phyloP scores from a whole-genome alignment of 192 early-diverging fungal species.

The Lobosporangium transversale region DNA sequence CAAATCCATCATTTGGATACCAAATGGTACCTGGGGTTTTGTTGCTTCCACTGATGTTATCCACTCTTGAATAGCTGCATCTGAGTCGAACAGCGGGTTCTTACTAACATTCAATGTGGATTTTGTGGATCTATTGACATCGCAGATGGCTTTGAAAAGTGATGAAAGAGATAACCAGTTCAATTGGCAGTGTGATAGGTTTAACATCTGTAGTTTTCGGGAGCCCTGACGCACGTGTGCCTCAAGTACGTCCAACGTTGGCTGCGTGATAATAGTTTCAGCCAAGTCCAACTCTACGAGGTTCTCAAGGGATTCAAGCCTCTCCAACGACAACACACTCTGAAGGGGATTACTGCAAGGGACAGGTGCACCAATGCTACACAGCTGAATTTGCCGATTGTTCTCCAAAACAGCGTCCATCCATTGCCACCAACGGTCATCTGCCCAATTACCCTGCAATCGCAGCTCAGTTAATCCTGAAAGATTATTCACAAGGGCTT shows the following conservation, averaged over 20 bases:
- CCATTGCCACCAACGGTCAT: constrained; percentile 38
- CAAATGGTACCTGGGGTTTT: constrained; percentile 18
- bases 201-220: constrained; percentile 7
- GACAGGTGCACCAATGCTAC: constrained; percentile 21
- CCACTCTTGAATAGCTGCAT: constrained; percentile 27
- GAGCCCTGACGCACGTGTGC: neutral
- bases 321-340: constrained; percentile 16
- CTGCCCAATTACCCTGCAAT: constrained; percentile 22
- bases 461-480: constrained; percentile 4
- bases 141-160: constrained; percentile 26
- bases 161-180: constrained; percentile 8
- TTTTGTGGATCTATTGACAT: constrained; percentile 27
- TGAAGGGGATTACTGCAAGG: neutral
- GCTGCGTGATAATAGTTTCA: neutral
- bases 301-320: constrained; percentile 8
- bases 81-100: constrained; percentile 32
- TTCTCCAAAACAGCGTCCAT: constrained; percentile 17
- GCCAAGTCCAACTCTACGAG: constrained; percentile 26
- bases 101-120: constrained; percentile 26
- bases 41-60: constrained; percentile 1
- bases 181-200: constrained; percentile 19
- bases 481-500: constrained; percentile 18
- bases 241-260: constrained; percentile 1
- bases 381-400: constrained; percentile 7
- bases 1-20: constrained; percentile 24